Evolutionary conservation across 202 grass and related monocot species (phyloP).

Genomic region (Panicum virgatum): DNA sequence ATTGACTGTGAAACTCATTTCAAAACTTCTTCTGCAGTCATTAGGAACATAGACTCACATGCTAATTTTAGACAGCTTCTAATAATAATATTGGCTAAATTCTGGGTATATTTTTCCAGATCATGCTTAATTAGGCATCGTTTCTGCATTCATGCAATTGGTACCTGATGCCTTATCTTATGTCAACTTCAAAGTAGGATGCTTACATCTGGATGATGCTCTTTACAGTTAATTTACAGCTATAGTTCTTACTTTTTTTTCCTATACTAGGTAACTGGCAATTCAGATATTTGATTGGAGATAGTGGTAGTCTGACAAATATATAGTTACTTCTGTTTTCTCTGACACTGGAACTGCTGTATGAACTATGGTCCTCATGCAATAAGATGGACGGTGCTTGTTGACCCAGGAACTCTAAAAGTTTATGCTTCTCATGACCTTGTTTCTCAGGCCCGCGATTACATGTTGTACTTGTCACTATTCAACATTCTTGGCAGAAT

Average conservation of each 20-base stretch:
- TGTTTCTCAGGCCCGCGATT: conserved; percentile 68
- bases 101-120: neutral
- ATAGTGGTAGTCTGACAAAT: neutral
- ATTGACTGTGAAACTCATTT: neutral
- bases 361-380: neutral
- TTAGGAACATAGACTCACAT: neutral
- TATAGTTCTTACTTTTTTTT: neutral
- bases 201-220: neutral
- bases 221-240: neutral
- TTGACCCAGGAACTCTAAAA: neutral
- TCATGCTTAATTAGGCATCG: neutral
- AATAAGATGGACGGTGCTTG: neutral
- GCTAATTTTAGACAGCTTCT: neutral
- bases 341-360: neutral
- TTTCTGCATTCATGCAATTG: neutral
- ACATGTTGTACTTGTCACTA: conserved; percentile 70
- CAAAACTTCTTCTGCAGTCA: neutral
- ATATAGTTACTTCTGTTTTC: neutral
- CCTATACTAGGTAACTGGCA: neutral
- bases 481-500: conserved; percentile 80
- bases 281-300: neutral
- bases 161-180: neutral
- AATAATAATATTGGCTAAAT: neutral
- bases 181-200: neutral
- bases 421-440: neutral